Evolutionary conservation across 1,284 basidiomycete genomes (phyloP).

Genomic region (Phellinidium pouzarii): DNA sequence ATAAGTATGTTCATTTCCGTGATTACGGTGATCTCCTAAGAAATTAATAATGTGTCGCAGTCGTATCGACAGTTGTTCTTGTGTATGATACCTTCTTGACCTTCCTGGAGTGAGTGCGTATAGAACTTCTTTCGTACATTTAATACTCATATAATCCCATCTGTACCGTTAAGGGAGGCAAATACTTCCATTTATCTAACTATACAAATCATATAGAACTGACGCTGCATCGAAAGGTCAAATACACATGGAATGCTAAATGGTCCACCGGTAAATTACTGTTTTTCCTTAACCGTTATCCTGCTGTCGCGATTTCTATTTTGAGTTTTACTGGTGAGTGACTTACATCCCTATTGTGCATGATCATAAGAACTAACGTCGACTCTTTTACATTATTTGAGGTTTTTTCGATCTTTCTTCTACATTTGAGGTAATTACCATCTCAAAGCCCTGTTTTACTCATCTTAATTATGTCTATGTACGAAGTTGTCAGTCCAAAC

Average conservation of each 20-base stretch:
- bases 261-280: conserved; percentile 13
- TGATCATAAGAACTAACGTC: no score
- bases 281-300: conserved; percentile 14
- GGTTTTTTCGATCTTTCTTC: conserved; percentile 3
- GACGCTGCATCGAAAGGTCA: background rate
- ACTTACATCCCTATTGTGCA: background rate
- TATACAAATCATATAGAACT: background rate
- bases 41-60: background rate
- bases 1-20: background rate
- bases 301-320: conserved; percentile 2
- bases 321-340: background rate
- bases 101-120: conserved; percentile 7
- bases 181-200: background rate
- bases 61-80: conserved; percentile 6
- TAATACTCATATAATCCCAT: background rate
- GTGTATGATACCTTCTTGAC: conserved; percentile 12
- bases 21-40: background rate
- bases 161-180: conserved; percentile 2
- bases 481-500: conserved; percentile 7
- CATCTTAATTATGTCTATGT: background rate
- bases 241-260: conserved; percentile 13
- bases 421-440: background rate
- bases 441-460: background rate
- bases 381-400: background rate
- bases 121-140: background rate